Conservation (phyloP, 345 rosid genomes). For the Brassica incana region DNA sequence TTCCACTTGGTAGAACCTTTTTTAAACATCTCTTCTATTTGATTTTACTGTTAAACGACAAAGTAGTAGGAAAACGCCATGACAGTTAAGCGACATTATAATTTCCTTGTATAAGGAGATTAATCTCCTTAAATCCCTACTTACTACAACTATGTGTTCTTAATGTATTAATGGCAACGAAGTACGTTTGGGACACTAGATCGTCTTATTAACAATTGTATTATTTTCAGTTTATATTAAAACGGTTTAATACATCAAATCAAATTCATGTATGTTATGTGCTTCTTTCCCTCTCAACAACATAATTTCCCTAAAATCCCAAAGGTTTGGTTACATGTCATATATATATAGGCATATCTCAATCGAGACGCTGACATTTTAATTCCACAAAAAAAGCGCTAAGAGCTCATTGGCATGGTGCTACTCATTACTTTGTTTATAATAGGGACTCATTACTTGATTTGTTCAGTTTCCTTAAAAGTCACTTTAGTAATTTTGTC, state of each 20-base stretch:
- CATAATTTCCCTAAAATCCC: background rate
- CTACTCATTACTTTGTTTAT: slow-evolving; percentile 20
- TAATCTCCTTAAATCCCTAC: slow-evolving; percentile 26
- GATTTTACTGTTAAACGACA: slow-evolving; percentile 10
- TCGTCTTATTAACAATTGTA: background rate
- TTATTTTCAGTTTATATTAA: background rate
- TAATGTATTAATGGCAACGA: slow-evolving; percentile 14
- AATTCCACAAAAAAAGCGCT: slow-evolving; percentile 18
- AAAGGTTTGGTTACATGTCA: slow-evolving; percentile 30
- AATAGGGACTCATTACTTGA: slow-evolving; percentile 13
- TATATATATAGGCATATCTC: slow-evolving; percentile 9
- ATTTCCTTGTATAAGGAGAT: slow-evolving; percentile 10
- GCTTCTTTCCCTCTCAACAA: background rate
- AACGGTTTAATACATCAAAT: background rate
- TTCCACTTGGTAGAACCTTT: slow-evolving; percentile 4
- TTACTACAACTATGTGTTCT: slow-evolving; percentile 27
- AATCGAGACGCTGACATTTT: slow-evolving; percentile 23
- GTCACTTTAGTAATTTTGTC: slow-evolving; percentile 4
- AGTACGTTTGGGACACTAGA: background rate
- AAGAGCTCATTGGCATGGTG: slow-evolving; percentile 22
- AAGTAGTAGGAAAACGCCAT: slow-evolving; percentile 20
- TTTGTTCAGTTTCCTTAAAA: slow-evolving; percentile 26
- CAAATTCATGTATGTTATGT: background rate
- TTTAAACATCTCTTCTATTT: background rate
- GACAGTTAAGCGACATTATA: slow-evolving; percentile 11